Percentiles rank a stretch among this genome's conserved stretches.
Conservation (phyloP, 352 stramenopile genomes). For the Globisporangium spiculum region DNA sequence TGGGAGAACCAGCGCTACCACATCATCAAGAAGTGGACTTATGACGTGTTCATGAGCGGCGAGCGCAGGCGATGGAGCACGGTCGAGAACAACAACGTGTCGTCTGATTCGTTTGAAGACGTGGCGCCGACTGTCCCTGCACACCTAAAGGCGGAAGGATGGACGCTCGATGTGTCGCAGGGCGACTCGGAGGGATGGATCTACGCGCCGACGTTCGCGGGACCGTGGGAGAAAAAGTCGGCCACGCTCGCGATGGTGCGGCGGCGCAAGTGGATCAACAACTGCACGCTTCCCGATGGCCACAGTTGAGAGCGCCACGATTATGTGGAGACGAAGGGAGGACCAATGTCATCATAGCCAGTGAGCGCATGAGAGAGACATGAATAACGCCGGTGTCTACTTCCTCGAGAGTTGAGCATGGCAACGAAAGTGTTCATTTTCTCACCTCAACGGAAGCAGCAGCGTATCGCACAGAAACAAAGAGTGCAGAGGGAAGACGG, state of each 20-base stretch:
- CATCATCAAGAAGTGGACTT: slow-evolving; percentile 74
- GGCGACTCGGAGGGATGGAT: slow-evolving; percentile 83
- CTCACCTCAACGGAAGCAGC: not conserved
- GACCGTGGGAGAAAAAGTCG: slow-evolving; percentile 72
- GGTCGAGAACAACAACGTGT: slow-evolving; percentile 58
- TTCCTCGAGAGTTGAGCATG: not conserved
- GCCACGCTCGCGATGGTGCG: slow-evolving; percentile 74
- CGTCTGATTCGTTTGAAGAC: slow-evolving; percentile 65
- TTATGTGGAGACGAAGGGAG: not conserved
- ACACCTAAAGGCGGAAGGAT: slow-evolving; percentile 57
- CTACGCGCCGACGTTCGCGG: slow-evolving; percentile 73
- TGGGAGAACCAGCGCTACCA: slow-evolving; percentile 87
- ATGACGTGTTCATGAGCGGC: slow-evolving; percentile 45
- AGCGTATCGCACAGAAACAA: not conserved
- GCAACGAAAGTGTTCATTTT: not conserved
- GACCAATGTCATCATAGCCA: not conserved
- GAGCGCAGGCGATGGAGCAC: slow-evolving; percentile 76
- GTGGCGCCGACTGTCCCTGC: slow-evolving; percentile 55
- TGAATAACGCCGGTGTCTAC: not conserved
- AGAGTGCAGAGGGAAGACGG: not conserved
- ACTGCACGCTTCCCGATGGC: slow-evolving; percentile 32
- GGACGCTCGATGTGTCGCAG: slow-evolving; percentile 74
- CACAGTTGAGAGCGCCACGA: slow-evolving; percentile 2
- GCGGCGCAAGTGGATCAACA: slow-evolving; percentile 82
- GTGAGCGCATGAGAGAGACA: not conserved